These are phyloP conservation scores for Psilocybe cyanescens DNA, from an alignment of 768 basidiomycete species.

Conservation along the genomic window DNA sequence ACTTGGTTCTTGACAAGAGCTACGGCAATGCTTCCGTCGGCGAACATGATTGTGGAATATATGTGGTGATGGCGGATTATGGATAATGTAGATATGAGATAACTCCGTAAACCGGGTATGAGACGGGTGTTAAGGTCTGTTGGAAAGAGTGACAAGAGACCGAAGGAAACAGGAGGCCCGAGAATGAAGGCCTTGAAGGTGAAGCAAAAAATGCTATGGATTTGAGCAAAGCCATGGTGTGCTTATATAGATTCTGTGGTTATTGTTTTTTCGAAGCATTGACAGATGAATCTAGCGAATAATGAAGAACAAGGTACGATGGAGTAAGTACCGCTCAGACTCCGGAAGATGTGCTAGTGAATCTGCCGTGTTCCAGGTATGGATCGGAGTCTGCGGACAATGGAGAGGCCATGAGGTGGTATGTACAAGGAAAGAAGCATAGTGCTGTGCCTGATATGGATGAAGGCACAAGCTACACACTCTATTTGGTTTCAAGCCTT, in stretches of 20 bases:
- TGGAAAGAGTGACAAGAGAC: constrained; percentile 23
- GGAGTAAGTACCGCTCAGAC: background rate
- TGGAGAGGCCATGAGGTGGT: background rate
- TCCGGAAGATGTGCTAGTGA: background rate
- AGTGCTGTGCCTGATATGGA: constrained; percentile 12
- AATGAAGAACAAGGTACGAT: constrained; percentile 17
- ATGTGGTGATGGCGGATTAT: background rate
- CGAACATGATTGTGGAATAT: constrained; percentile 36
- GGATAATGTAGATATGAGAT: background rate
- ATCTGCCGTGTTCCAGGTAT: constrained; percentile 5
- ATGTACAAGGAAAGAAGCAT: constrained; percentile 1
- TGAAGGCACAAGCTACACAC: constrained; percentile 18
- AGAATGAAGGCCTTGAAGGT: background rate
- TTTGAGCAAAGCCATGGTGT: background rate
- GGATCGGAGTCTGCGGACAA: constrained; percentile 1
- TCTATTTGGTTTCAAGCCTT: constrained; percentile 12
- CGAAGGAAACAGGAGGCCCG: constrained; percentile 2
- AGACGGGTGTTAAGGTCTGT: constrained; percentile 10
- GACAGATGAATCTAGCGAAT: constrained; percentile 7
- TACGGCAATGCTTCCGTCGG: constrained; percentile 65
- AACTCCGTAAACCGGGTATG: background rate
- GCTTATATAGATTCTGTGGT: constrained; percentile 15
- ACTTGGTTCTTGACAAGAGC: constrained; percentile 72
- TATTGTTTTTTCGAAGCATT: constrained; percentile 22
- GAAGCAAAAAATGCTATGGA: constrained; percentile 13